Conservation (phyloP, 108 stramenopile species). For the Fragilariopsis cylindrus region DNA sequence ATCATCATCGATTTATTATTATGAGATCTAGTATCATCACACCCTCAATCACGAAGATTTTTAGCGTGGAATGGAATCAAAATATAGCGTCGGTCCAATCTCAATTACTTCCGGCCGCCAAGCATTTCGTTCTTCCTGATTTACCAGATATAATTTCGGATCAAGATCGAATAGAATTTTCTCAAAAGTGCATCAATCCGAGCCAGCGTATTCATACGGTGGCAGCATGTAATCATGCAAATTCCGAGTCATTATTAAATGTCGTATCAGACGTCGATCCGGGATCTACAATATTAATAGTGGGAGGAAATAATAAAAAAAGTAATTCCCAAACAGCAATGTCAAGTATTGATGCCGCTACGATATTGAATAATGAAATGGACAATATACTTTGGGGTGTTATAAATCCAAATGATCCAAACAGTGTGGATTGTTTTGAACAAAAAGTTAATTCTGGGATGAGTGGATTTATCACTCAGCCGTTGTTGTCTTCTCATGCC, state of each 20-base stretch:
- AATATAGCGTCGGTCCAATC: constrained; percentile 12
- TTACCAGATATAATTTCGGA: constrained; percentile 19
- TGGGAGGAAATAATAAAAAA: constrained; percentile 45
- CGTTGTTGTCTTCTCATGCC: constrained; percentile 39
- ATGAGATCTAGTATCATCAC: neutral
- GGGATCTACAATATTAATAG: constrained; percentile 34
- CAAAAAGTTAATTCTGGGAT: constrained; percentile 40
- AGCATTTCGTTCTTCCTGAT: constrained; percentile 43
- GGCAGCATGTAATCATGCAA: constrained; percentile 36
- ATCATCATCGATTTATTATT: too few species aligned
- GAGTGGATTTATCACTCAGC: constrained; percentile 47
- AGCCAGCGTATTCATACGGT: constrained; percentile 33
- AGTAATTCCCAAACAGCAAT: constrained; percentile 1
- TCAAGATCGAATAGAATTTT: constrained; percentile 24
- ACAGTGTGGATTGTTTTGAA: constrained; percentile 21
- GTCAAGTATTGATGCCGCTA: constrained; percentile 35
- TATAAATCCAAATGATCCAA: constrained; percentile 43
- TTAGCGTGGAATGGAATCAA: constrained; percentile 46
- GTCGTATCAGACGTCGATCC: neutral
- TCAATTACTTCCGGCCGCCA: constrained; percentile 11
- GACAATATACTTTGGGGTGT: constrained; percentile 36
- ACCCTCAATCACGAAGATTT: neutral
- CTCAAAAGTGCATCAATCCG: neutral
- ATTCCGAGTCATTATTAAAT: constrained; percentile 11
- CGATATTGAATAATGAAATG: constrained; percentile 20